Evolutionary conservation across 1,284 basidiomycete species (phyloP).

Genomic region (Blastosporella zonata): DNA sequence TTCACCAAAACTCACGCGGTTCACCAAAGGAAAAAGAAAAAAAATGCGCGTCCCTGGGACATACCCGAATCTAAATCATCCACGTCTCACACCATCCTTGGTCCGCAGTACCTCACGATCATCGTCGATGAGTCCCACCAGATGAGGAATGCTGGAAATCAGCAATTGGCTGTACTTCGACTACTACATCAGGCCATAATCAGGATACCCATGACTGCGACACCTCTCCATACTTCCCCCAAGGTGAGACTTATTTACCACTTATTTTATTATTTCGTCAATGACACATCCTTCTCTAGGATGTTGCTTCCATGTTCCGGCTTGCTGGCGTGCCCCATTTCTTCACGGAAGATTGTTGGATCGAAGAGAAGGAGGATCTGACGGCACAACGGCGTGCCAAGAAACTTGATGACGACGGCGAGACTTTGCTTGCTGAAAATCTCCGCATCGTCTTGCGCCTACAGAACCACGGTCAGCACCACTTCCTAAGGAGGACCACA

Average conservation of each 20-base stretch:
- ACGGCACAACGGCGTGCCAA: constrained; percentile 20
- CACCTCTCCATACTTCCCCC: constrained; percentile 29
- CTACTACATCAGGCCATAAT: constrained; percentile 19
- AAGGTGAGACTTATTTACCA: constrained; percentile 23
- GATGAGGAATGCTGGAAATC: constrained; percentile 24
- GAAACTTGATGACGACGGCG: constrained; percentile 17
- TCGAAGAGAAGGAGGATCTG: constrained; percentile 25
- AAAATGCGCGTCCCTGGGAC: constrained; percentile 19
- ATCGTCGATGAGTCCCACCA: constrained; percentile 30
- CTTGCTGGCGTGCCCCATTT: constrained; percentile 28
- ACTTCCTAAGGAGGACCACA: background rate
- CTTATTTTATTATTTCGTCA: background rate
- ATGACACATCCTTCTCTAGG: constrained; percentile 19
- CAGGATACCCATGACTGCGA: constrained; percentile 28
- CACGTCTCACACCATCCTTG: constrained; percentile 21
- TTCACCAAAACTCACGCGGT: no score
- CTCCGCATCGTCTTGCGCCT: background rate
- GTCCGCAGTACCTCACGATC: constrained; percentile 21
- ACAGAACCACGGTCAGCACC: background rate
- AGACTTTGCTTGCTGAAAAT: background rate
- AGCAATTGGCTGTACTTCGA: constrained; percentile 22
- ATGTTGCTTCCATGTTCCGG: constrained; percentile 26
- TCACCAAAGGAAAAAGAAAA: no score
- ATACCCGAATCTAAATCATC: constrained; percentile 4
- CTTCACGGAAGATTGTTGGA: constrained; percentile 15